Percentiles rank a stretch among this genome's conserved stretches.
Evolutionary conservation across 176 grass and related monocot genomes (phyloP).

Genomic region (Phyllostachys edulis): DNA sequence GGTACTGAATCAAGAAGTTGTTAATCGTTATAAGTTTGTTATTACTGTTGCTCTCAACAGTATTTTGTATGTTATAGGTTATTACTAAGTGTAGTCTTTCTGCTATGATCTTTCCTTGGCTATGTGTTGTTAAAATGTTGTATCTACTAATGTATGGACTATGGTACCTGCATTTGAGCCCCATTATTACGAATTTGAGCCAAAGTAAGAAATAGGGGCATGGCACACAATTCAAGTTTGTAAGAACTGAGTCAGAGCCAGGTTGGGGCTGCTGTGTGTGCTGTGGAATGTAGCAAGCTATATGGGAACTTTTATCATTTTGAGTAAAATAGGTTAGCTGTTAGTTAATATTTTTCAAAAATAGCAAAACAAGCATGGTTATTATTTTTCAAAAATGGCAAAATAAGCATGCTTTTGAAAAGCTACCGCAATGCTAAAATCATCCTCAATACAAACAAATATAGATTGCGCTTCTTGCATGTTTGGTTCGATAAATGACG

Average conservation of each 20-base stretch:
- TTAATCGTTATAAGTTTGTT: slow-evolving; percentile 25
- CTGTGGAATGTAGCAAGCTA: background rate
- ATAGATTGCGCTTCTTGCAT: background rate
- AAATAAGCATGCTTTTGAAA: slow-evolving; percentile 12
- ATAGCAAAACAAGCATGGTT: background rate
- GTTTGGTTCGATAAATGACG: background rate
- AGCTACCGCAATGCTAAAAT: background rate
- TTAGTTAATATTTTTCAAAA: background rate
- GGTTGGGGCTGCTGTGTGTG: background rate
- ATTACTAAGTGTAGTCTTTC: background rate
- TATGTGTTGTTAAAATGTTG: slow-evolving; percentile 33
- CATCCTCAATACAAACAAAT: background rate
- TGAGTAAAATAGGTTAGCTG: slow-evolving; percentile 3
- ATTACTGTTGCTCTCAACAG: slow-evolving; percentile 10
- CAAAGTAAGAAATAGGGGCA: background rate
- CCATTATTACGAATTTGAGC: background rate
- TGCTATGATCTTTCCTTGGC: background rate
- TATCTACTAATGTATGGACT: slow-evolving; percentile 23
- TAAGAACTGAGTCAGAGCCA: background rate
- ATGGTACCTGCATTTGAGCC: background rate
- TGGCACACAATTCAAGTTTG: background rate
- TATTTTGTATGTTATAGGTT: background rate
- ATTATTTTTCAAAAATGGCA: background rate
- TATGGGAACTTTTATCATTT: slow-evolving; percentile 3
- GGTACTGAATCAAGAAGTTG: slow-evolving; percentile 39